A percentile compares a stretch with the other conserved stretches of the same genome.
Conservation (phyloP, 1,139 yeast genomes). For the Scheffersomyces segobiensis region DNA sequence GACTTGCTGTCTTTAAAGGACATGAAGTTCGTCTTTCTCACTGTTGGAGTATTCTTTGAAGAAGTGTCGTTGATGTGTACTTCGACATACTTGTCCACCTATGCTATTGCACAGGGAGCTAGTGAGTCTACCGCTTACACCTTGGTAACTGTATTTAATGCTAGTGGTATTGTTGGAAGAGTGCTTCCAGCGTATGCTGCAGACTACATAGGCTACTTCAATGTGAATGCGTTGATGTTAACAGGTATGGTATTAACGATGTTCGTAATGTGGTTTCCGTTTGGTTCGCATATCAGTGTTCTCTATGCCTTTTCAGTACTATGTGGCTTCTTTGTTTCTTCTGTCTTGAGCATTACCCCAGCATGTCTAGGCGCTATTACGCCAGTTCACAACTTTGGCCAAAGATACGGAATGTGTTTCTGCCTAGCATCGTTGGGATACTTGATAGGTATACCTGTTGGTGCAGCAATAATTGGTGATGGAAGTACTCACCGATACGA, state of each 20-base stretch:
- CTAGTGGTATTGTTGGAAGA: slow-evolving; percentile 41
- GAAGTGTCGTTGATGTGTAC: slow-evolving; percentile 58
- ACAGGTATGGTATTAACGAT: slow-evolving; percentile 31
- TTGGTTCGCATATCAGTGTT: slow-evolving; percentile 31
- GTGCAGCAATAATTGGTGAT: slow-evolving; percentile 41
- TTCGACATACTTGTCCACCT: slow-evolving; percentile 45
- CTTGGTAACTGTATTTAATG: slow-evolving; percentile 41
- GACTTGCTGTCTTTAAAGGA: slow-evolving; percentile 26
- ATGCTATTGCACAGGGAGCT: slow-evolving; percentile 43
- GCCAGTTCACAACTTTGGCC: slow-evolving; percentile 41
- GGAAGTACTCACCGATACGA: slow-evolving; percentile 31
- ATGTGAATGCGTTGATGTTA: slow-evolving; percentile 40
- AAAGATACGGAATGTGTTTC: slow-evolving; percentile 41
- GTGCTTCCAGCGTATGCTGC: slow-evolving; percentile 39
- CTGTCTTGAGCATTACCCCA: slow-evolving; percentile 39
- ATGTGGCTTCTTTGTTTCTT: slow-evolving; percentile 33
- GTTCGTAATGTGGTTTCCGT: slow-evolving; percentile 40
- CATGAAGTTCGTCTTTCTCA: slow-evolving; percentile 27
- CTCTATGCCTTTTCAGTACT: slow-evolving; percentile 37
- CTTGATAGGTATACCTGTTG: slow-evolving; percentile 45
- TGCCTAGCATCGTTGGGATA: slow-evolving; percentile 42
- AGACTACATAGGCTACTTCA: slow-evolving; percentile 39
- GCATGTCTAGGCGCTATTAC: slow-evolving; percentile 42
- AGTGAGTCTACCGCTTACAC: slow-evolving; percentile 36
- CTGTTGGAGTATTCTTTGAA: slow-evolving; percentile 41